Evolutionary conservation across 192 early-diverging fungal genomes (phyloP).

Genomic region (Backusella circina): DNA sequence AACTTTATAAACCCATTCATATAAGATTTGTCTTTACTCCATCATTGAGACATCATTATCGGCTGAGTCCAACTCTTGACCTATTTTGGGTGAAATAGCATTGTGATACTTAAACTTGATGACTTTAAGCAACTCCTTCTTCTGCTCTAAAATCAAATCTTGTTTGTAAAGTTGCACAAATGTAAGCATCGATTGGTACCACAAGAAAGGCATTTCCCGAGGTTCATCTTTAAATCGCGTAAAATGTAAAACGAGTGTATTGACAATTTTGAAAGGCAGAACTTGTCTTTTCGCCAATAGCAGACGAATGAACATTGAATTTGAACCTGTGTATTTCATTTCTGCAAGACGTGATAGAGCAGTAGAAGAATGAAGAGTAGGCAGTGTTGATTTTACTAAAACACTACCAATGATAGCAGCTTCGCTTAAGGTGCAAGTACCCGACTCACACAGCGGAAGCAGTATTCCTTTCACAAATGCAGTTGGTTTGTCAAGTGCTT

Average conservation of each 20-base stretch:
- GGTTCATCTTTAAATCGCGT: conserved; percentile 81
- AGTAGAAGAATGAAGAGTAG: conserved; percentile 92
- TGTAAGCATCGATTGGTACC: conserved; percentile 94
- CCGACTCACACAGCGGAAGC: conserved; percentile 89
- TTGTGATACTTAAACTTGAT: conserved; percentile 75
- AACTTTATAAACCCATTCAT: neutral
- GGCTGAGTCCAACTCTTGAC: conserved; percentile 77
- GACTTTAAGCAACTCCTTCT: conserved; percentile 81
- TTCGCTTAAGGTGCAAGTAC: conserved; percentile 91
- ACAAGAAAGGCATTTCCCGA: conserved; percentile 87
- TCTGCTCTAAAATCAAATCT: conserved; percentile 91
- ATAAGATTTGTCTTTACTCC: conserved; percentile 20
- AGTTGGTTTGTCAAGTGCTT: conserved; percentile 92
- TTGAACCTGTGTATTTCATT: conserved; percentile 96
- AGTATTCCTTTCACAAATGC: conserved; percentile 98
- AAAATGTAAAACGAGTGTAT: conserved; percentile 93
- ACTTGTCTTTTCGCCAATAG: conserved; percentile 98
- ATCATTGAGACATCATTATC: conserved; percentile 46
- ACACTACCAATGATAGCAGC: conserved; percentile 95
- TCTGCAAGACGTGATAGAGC: conserved; percentile 89
- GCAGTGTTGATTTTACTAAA: conserved; percentile 87
- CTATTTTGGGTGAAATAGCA: conserved; percentile 88
- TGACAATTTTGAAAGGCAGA: conserved; percentile 93
- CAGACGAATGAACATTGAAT: conserved; percentile 90
- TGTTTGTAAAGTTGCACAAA: conserved; percentile 98